Evolutionary conservation across 2,329 filamentous ascomycete genomes (phyloP).

Genomic region (Cladorrhinum sp.): DNA sequence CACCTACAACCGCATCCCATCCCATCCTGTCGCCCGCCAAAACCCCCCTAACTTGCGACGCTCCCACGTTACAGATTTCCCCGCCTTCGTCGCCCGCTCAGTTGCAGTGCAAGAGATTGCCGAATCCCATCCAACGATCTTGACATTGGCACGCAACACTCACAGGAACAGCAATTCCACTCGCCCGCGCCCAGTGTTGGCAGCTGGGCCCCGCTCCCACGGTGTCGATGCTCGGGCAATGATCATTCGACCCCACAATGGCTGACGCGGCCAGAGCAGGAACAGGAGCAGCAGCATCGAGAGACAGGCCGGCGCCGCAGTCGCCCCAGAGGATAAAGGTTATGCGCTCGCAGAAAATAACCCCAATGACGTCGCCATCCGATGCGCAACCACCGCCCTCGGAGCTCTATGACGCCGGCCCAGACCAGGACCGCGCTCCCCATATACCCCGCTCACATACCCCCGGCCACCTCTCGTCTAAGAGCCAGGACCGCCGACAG

Average conservation of each 20-base stretch:
- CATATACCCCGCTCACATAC: slow-evolving; percentile 57
- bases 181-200: neutral
- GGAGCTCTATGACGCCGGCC: slow-evolving; percentile 30
- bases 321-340: slow-evolving; percentile 44
- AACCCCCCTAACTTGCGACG: neutral
- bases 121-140: neutral
- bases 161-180: neutral
- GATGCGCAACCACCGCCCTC: slow-evolving; percentile 34
- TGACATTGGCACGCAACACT: neutral
- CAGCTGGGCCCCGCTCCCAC: neutral
- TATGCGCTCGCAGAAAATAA: slow-evolving; percentile 54
- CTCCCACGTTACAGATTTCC: neutral
- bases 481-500: slow-evolving; percentile 50
- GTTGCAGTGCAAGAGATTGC: neutral
- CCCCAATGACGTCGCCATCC: slow-evolving; percentile 28
- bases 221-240: slow-evolving; percentile 26
- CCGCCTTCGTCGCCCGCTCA: neutral
- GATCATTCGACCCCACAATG: slow-evolving; percentile 38
- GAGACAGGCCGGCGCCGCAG: slow-evolving; percentile 29
- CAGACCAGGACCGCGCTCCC: slow-evolving; percentile 35
- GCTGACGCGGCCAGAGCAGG: slow-evolving; percentile 39
- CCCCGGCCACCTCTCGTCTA: slow-evolving; percentile 58
- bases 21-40: neutral
- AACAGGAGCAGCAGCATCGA: slow-evolving; percentile 22
- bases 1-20: neutral